Evolutionary conservation across 2,329 filamentous ascomycete species (phyloP), one percentile per base, ranked within the genome.

Genomic region (Elsinoe perseae): DNA sequence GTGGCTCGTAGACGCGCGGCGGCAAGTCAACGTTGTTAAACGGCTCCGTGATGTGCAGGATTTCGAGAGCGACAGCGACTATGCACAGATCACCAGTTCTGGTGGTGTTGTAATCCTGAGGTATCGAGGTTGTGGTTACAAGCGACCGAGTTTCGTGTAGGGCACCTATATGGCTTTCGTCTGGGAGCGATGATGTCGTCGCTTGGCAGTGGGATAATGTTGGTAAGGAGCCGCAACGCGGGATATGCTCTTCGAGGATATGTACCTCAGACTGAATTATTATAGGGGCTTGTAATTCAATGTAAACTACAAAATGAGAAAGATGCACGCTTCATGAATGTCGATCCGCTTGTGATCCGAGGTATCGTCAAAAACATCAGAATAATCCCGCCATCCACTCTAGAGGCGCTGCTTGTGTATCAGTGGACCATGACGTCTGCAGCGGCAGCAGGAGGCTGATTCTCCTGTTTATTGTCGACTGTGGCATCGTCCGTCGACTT

Each of bases 341-440:
- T 20, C 16, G 48, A 34, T 20, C 21, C 20, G 8, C 20, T 16
- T 28, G 18, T 7, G 28, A 38, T 32, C 20, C 16, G 48, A 38
- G 48, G 57, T 54, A 44, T 58, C 48, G 38, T 54, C 38, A 52
- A 52, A 52, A 38, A 52, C 30, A 36, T 38, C 32, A 52, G 20
- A 32, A 28, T 10, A 52, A n/a, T 52, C 16, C 48, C 18, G 21
- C 48, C 48, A 25, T 14, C 32, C 28, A 38, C 28, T 30, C n/a
- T 14, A 14, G n/a, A 36, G 5, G 3, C 32, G 12, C 3, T 6
- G 32, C 32, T 14, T 7, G 32, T 14, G 10, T 16, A 16, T 48
- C 23, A 61, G 54, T 61, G 59, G 23, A 61, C 59, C 59, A 61
- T 61, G 40, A 61, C 59, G 54, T 61, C 59, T 20, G 54, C 34